phyloP scores from a whole-genome alignment of 129 eudicot genomes.

The Helichrysum umbraculigerum region DNA sequence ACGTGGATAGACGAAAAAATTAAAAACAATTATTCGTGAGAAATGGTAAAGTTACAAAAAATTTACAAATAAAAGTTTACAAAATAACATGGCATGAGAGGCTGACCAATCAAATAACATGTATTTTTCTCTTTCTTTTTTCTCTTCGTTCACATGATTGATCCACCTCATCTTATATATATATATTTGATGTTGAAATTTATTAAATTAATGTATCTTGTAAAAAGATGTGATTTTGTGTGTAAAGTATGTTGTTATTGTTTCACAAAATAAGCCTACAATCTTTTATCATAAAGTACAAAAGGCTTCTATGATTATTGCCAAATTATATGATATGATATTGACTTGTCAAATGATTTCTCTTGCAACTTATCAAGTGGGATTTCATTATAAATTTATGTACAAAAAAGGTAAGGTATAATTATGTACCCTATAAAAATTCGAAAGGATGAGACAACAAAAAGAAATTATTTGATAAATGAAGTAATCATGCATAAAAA shows the following conservation, averaged over 20 bases:
- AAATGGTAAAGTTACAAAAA: too few relatives aligned
- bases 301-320: slow-evolving; percentile 32
- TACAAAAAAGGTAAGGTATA: slow-evolving; percentile 14
- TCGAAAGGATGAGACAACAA: background rate
- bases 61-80: too few relatives aligned
- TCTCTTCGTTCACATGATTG: too few relatives aligned
- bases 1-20: too few relatives aligned
- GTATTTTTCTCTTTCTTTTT: too few relatives aligned
- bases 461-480: background rate
- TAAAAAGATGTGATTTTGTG: slow-evolving; percentile 10
- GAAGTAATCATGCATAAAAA: slow-evolving; percentile 14
- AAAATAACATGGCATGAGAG: too few relatives aligned
- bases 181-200: too few relatives aligned
- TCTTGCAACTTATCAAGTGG: background rate
- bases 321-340: slow-evolving; percentile 26
- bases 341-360: slow-evolving; percentile 10
- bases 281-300: slow-evolving; percentile 38
- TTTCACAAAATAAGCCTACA: slow-evolving; percentile 38
- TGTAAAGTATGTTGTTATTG: slow-evolving; percentile 29
- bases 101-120: too few relatives aligned
- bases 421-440: slow-evolving; percentile 1
- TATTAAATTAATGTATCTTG: background rate
- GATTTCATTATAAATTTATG: slow-evolving; percentile 22
- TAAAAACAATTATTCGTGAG: background rate
- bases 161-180: too few relatives aligned